Base-by-base conservation (phyloP, 2,329 filamentous ascomycete species). In the Blastomyces emzantsi region DNA sequence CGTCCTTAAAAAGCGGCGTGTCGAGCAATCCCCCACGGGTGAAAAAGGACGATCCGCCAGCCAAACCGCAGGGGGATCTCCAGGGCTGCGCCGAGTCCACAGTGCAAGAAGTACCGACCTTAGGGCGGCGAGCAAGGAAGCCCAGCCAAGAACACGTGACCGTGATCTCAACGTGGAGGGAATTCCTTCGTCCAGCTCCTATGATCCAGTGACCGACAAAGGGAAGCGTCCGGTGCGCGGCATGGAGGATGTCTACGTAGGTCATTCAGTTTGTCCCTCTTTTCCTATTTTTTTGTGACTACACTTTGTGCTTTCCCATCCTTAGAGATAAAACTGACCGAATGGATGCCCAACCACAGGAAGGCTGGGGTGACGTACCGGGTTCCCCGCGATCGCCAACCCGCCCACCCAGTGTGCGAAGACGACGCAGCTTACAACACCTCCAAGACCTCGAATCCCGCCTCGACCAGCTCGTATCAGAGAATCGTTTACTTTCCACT, bases 391-490 rank as follows among this genome's bases (percentile, higher is more conserved):
- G 89, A 72, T 97, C 94, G 72, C 94, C 94, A 63, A 96, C 67
- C 70, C 87, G 93, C 77, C 92, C 94, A 71, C 91, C 92, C 73
- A 97, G 92, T 81, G 90, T 99, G 85, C 92, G 93, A 71, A 92
- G 93, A 74, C 90, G 93, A 73, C 94, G 96, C 78, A 97, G 93
- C 82, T 93, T 97, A 87, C 93, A 97, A 79, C 87, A 93, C 62
- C 87, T 97, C 66, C 79, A 84, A 73, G 93, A 99, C 71, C 87
- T 99, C 73, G 92, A 97, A 80, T 82, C 85, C 65, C 86, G 85
- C 71, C 84, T 99, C 70, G 91, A 97, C 70, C 88, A 93, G 75
- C 82, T 99, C 67, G 81, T 89, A 22, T 67, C 65, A 5, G 93
- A 99, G 75, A 97, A 97, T 73, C 87, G 88, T 63, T 80, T 86